Evolutionary conservation across 2,329 filamentous ascomycete genomes (phyloP), one percentile per base, ranked within the genome.

Genomic region (Colletotrichum euphorbiae): DNA sequence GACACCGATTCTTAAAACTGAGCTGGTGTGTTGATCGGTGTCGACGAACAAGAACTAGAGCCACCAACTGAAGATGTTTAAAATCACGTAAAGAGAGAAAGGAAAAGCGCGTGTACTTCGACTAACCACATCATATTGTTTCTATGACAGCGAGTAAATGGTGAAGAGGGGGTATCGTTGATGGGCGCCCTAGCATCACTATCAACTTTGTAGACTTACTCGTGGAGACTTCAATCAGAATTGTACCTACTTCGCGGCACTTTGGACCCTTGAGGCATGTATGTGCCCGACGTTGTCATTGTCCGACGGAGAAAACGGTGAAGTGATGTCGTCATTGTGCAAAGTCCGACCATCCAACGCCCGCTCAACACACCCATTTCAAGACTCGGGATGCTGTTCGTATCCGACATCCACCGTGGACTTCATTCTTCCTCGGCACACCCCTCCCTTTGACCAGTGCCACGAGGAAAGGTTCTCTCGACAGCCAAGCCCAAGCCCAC

Each of bases 1-100:
- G 82, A 85, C 74, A 77, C 84, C 19, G 83, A 69, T 6, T 62
- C 33, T 28, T 57, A 85, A 55, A 80, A 75, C 67, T 62, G 2
- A 8, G 3, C 3, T 33, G 60, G 62, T 15, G 59, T 54, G 46
- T 40, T 42, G 56, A 54, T 28, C 6, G 48, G n/a, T 13, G 24
- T 9, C 40, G 38, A 15, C 40, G 38, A 33, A n/a, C 54, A 28
- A 31, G 33, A n/a, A 31, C 33, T 52, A 52, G 48, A 33, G 9
- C 48, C 28, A 52, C n/a, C 31, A 54, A 17, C 31, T 62, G 33
- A 31, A 54, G 33, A 45, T 21, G 60, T 21, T 57, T 42, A 13
- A 52, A 31, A 15, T 43, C 13, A 24, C 17, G 51, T 40, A 63
- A 48, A 46, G 40, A 62, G 51, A 48, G 56, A 62, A 62, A 24